A percentile compares a stretch with the other conserved stretches of the same genome.
Evolutionary conservation across 2,329 filamentous ascomycete genomes (phyloP).

Genomic region (Phaeoacremonium minimum): DNA sequence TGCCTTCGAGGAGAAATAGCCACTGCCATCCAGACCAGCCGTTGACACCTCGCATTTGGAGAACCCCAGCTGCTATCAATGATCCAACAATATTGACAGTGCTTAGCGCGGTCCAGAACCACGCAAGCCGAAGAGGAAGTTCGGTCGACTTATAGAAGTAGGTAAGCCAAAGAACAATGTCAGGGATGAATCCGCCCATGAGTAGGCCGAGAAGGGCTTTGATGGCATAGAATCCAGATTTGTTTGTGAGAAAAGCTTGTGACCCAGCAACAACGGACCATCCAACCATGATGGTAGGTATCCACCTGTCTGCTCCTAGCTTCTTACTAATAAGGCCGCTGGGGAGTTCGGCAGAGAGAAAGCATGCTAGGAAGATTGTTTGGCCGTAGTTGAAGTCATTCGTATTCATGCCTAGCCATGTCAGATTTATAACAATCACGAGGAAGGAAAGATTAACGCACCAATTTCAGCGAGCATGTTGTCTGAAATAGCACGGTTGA

Average conservation of each 20-base stretch:
- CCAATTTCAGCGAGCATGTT: constrained; percentile 29
- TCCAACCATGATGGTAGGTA: constrained; percentile 32
- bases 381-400: constrained; percentile 39
- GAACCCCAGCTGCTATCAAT: constrained; percentile 48
- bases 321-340: constrained; percentile 46
- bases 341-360: constrained; percentile 46
- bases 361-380: constrained; percentile 40
- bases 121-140: constrained; percentile 57
- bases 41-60: constrained; percentile 45
- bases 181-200: constrained; percentile 60
- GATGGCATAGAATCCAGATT: constrained; percentile 22
- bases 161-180: constrained; percentile 62
- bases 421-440: background rate
- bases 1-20: constrained; percentile 47
- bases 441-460: constrained; percentile 7
- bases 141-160: constrained; percentile 75
- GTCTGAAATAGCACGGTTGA: constrained; percentile 23
- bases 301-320: constrained; percentile 44
- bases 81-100: constrained; percentile 48
- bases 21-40: constrained; percentile 38
- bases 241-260: constrained; percentile 21
- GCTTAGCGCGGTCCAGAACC: constrained; percentile 66
- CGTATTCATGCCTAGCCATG: constrained; percentile 20
- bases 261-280: constrained; percentile 23
- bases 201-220: constrained; percentile 37